These are phyloP conservation scores for Eucalyptus regnans DNA, from an alignment of 345 rosid species.

Conservation along the genomic window DNA sequence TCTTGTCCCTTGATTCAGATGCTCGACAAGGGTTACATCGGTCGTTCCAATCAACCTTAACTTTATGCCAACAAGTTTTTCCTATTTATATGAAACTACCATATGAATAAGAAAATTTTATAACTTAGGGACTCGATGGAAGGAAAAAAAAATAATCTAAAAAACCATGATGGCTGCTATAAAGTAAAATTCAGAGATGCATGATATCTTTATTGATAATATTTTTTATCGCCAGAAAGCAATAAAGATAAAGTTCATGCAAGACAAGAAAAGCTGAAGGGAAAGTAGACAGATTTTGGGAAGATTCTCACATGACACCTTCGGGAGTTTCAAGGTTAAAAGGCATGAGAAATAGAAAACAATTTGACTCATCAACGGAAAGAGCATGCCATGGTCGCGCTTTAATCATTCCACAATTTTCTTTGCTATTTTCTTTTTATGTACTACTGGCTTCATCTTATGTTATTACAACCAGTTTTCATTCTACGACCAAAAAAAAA, in stretches of 20 bases:
- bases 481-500: too few species aligned
- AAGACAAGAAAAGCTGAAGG: neutral
- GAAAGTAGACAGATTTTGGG: neutral
- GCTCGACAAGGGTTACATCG: neutral
- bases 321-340: neutral
- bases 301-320: neutral
- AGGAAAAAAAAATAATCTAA: neutral
- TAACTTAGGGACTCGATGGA: neutral
- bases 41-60: neutral
- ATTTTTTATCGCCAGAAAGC: neutral
- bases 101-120: neutral
- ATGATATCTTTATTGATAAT: neutral
- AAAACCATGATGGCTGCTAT: neutral
- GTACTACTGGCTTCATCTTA: neutral
- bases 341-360: neutral
- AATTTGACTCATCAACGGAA: neutral
- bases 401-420: neutral
- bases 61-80: neutral
- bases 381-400: neutral
- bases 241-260: neutral
- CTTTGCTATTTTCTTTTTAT: neutral
- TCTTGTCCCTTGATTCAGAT: neutral
- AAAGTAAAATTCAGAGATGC: neutral
- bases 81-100: neutral
- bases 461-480: neutral